These are phyloP conservation scores for Dentipellis sp. DNA, from an alignment of 768 basidiomycete genomes.

Conservation along the genomic window DNA sequence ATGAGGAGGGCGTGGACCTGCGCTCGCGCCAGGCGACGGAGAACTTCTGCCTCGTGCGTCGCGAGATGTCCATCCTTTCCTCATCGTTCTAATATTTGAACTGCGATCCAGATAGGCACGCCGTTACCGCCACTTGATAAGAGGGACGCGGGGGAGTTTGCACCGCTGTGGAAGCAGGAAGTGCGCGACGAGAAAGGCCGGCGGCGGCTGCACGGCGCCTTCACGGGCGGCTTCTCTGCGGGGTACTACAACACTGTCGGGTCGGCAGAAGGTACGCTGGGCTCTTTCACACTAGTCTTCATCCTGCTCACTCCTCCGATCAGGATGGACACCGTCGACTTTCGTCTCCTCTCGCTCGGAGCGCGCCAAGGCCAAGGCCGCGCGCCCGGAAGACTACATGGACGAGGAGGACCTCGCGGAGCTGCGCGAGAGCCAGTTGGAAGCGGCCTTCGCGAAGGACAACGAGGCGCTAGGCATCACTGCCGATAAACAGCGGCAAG, in stretches of 20 bases:
- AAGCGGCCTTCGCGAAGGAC: conserved; percentile 66
- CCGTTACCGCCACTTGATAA: conserved; percentile 93
- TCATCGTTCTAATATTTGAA: background rate
- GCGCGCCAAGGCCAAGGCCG: conserved; percentile 51
- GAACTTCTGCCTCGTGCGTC: conserved; percentile 71
- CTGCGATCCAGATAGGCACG: conserved; percentile 70
- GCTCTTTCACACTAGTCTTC: background rate
- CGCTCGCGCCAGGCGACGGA: conserved; percentile 67
- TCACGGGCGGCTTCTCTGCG: conserved; percentile 96
- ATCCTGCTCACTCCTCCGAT: conserved; percentile 1
- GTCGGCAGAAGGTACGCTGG: conserved; percentile 74
- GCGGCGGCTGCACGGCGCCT: conserved; percentile 91
- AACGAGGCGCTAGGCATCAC: conserved; percentile 59
- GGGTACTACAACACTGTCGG: conserved; percentile 97
- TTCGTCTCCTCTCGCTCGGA: conserved; percentile 85
- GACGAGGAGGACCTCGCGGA: conserved; percentile 96
- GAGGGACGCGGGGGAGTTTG: conserved; percentile 88
- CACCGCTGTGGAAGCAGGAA: conserved; percentile 98
- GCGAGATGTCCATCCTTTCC: conserved; percentile 2
- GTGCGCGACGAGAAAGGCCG: conserved; percentile 92
- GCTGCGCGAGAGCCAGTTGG: conserved; percentile 50
- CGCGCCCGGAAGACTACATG: conserved; percentile 92
- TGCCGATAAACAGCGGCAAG: conserved; percentile 33
- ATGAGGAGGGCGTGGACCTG: conserved; percentile 67
- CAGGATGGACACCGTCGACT: conserved; percentile 92